Percentiles rank a stretch among this genome's conserved stretches.
Conservation (phyloP, 73 alveolate species). For the Stentor coeruleus region DNA sequence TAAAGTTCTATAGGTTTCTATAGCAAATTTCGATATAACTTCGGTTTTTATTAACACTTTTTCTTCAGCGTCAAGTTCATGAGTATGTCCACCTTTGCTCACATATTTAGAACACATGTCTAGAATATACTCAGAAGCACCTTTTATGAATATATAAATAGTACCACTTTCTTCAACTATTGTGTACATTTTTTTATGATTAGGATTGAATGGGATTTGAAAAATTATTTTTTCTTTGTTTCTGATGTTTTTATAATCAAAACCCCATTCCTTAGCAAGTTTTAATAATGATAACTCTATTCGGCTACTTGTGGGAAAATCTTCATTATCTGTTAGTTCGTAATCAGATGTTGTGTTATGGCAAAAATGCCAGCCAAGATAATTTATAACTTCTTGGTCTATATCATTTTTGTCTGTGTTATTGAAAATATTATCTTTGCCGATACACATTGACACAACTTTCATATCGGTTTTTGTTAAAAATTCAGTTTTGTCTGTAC, state of each 20-base stretch:
- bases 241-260: constrained; percentile 24
- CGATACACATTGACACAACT: constrained; percentile 21
- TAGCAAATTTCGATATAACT: constrained; percentile 31
- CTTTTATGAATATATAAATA: constrained; percentile 28
- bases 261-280: too few species aligned
- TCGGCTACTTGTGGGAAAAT: too few species aligned
- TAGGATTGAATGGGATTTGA: constrained; percentile 34
- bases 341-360: not conserved
- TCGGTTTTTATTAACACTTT: constrained; percentile 10
- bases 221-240: constrained; percentile 28
- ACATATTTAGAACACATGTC: constrained; percentile 27
- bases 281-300: too few species aligned
- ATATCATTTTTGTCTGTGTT: not conserved
- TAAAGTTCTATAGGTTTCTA: constrained; percentile 21
- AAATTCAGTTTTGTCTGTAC: constrained; percentile 48
- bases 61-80: too few species aligned
- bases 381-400: not conserved
- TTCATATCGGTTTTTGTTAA: constrained; percentile 42
- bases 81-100: too few species aligned
- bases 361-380: not conserved
- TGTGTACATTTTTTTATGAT: constrained; percentile 20
- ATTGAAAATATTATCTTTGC: not conserved
- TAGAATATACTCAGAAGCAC: constrained; percentile 40
- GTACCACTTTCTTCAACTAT: constrained; percentile 28
- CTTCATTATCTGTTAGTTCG: not conserved